These are phyloP conservation scores for Peronospora farinosa DNA, from an alignment of 352 stramenopile species.

Conservation along the genomic window DNA sequence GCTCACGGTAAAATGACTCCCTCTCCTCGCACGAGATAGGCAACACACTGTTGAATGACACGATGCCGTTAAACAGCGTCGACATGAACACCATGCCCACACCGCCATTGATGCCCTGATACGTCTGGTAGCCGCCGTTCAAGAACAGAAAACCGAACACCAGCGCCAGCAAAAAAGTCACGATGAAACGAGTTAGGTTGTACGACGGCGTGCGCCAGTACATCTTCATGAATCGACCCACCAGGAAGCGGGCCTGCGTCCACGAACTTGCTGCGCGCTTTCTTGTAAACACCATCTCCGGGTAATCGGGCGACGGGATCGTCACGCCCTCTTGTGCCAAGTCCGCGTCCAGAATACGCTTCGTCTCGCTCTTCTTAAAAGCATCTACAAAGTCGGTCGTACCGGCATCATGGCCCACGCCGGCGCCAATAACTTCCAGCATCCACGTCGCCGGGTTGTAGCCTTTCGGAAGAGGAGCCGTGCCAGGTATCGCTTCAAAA, in stretches of 20 bases:
- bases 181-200: conserved; percentile 63
- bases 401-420: conserved; percentile 13
- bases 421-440: conserved; percentile 38
- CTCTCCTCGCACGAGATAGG: conserved; percentile 23
- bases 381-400: conserved; percentile 32
- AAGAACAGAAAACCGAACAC: conserved; percentile 64
- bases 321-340: conserved; percentile 34
- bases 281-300: conserved; percentile 29
- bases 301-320: conserved; percentile 24
- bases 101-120: conserved; percentile 34
- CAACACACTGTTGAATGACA: conserved; percentile 30
- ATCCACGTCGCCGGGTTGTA: conserved; percentile 63
- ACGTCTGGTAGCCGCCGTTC: conserved; percentile 31
- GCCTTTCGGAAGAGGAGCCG: conserved; percentile 21
- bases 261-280: conserved; percentile 32
- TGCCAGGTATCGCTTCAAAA: conserved; percentile 26
- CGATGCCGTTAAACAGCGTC: conserved; percentile 77
- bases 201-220: conserved; percentile 88
- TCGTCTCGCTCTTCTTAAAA: conserved; percentile 26
- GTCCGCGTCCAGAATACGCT: conserved; percentile 16
- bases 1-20: conserved; percentile 78
- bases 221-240: conserved; percentile 44
- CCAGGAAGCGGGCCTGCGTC: conserved; percentile 33
- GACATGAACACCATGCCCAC: conserved; percentile 37
- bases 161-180: conserved; percentile 23